A percentile compares a stretch with the other conserved stretches of the same genome.
Conservation (phyloP, 192 early-diverging fungal genomes). For the Coemansia furcata region DNA sequence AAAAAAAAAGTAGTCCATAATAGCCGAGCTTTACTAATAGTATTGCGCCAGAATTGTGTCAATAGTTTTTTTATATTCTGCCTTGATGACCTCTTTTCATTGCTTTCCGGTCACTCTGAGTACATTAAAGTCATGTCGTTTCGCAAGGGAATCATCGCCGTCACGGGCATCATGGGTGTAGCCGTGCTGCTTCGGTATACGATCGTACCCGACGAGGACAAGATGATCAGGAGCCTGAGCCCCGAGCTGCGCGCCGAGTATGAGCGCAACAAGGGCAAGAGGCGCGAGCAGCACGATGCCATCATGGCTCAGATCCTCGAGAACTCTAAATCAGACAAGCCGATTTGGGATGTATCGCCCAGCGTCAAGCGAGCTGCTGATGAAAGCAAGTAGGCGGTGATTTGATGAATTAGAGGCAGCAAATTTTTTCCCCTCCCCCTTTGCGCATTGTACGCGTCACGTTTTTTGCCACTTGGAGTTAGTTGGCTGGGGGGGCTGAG, state of each 20-base stretch:
- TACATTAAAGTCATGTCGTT: constrained; percentile 11
- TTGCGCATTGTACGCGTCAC: not conserved
- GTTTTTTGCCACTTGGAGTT: not conserved
- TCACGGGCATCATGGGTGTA: constrained; percentile 38
- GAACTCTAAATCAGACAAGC: constrained; percentile 42
- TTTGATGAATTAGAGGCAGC: no score
- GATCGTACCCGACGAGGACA: constrained; percentile 46
- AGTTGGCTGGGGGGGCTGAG: not conserved
- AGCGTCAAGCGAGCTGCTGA: not conserved
- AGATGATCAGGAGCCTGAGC: constrained; percentile 33
- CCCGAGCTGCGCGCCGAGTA: constrained; percentile 44
- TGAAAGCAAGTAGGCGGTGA: not conserved
- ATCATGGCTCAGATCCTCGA: constrained; percentile 50
- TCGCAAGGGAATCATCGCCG: constrained; percentile 18
- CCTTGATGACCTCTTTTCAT: not conserved
- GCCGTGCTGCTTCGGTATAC: constrained; percentile 44
- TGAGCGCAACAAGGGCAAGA: constrained; percentile 42
- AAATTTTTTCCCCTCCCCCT: not conserved
- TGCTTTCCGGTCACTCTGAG: not conserved
- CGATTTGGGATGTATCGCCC: constrained; percentile 36
- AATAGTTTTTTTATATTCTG: not conserved
- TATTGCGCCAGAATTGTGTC: not conserved
- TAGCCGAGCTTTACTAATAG: not conserved
- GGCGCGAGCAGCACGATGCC: constrained; percentile 40
- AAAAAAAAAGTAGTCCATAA: no score